phyloP scores from a whole-genome alignment of 1,284 basidiomycete species.

The Schizophyllum amplum region DNA sequence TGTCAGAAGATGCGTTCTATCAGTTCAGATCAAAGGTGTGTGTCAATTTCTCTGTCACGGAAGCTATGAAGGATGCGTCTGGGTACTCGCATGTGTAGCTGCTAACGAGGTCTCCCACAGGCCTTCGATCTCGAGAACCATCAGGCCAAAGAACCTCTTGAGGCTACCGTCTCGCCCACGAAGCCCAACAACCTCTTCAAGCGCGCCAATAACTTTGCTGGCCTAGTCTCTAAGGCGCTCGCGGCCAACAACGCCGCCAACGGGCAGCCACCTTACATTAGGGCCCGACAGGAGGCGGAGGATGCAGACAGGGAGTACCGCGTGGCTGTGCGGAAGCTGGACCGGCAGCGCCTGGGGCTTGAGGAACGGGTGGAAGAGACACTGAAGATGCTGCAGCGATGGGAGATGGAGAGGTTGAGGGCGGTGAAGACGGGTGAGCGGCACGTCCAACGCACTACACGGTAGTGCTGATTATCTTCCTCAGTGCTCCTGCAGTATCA shows the following conservation, averaged over 20 bases:
- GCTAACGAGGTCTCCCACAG: slow-evolving; percentile 22
- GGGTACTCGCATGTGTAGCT: neutral
- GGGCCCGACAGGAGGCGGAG: slow-evolving; percentile 68
- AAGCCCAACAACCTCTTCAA: slow-evolving; percentile 53
- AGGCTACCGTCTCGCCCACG: slow-evolving; percentile 26
- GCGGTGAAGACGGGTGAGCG: slow-evolving; percentile 73
- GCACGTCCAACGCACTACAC: slow-evolving; percentile 1
- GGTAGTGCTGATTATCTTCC: slow-evolving; percentile 8
- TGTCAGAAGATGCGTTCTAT: slow-evolving; percentile 68
- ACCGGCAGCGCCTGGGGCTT: slow-evolving; percentile 70
- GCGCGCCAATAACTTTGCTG: slow-evolving; percentile 60
- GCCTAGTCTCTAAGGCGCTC: slow-evolving; percentile 67
- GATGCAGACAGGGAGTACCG: slow-evolving; percentile 73
- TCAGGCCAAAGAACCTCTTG: slow-evolving; percentile 21
- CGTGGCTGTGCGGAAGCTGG: slow-evolving; percentile 66
- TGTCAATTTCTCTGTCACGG: slow-evolving; percentile 2
- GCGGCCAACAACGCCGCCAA: slow-evolving; percentile 32
- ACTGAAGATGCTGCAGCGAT: slow-evolving; percentile 71
- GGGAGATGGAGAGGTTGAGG: slow-evolving; percentile 77
- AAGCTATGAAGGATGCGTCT: no score
- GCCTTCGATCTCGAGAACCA: slow-evolving; percentile 57
- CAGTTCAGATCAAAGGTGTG: slow-evolving; percentile 71
- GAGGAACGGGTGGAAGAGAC: slow-evolving; percentile 83
- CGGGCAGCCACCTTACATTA: slow-evolving; percentile 57
- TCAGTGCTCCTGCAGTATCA: slow-evolving; percentile 80